Evolutionary conservation across 192 early-diverging fungal genomes (phyloP).

Genomic region (Cladochytrium replicatum): DNA sequence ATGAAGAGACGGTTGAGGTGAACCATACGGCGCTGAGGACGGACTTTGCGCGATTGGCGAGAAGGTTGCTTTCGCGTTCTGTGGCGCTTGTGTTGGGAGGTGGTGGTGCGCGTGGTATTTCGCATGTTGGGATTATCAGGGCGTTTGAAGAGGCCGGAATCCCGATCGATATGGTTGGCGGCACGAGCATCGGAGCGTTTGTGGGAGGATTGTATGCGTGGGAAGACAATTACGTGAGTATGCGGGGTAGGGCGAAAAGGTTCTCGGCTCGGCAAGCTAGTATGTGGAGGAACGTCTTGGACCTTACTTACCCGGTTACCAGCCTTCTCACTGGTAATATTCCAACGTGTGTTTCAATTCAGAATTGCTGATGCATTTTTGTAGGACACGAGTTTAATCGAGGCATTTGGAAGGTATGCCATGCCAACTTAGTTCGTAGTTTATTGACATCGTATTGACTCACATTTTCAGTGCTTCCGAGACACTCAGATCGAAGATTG

Average conservation of each 20-base stretch:
- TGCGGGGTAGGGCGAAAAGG: conserved; percentile 75
- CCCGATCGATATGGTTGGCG: conserved; percentile 95
- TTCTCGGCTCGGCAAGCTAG: conserved; percentile 70
- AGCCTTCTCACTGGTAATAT: conserved; percentile 72
- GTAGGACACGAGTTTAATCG: conserved; percentile 90
- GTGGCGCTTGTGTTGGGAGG: conserved; percentile 93
- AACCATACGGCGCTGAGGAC: conserved; percentile 31
- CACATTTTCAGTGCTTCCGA: conserved; percentile 41
- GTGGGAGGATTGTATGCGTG: conserved; percentile 89
- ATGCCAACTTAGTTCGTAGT: background rate
- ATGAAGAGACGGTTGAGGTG: conserved; percentile 10
- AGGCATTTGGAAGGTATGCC: conserved; percentile 80
- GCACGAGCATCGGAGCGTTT: conserved; percentile 95
- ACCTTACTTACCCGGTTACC: conserved; percentile 91
- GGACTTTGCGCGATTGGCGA: conserved; percentile 72
- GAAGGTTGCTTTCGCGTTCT: conserved; percentile 82
- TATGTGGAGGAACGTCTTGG: conserved; percentile 81
- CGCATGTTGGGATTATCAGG: conserved; percentile 83
- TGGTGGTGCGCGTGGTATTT: conserved; percentile 91
- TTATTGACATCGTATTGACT: conserved; percentile 1
- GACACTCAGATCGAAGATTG: conserved; percentile 95
- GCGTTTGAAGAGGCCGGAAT: conserved; percentile 96
- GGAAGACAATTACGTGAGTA: conserved; percentile 76
- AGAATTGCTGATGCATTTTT: background rate
- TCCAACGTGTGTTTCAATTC: background rate